Base-by-base conservation (phyloP, 805 yeast species). In the Suhomyces sp. region DNA sequence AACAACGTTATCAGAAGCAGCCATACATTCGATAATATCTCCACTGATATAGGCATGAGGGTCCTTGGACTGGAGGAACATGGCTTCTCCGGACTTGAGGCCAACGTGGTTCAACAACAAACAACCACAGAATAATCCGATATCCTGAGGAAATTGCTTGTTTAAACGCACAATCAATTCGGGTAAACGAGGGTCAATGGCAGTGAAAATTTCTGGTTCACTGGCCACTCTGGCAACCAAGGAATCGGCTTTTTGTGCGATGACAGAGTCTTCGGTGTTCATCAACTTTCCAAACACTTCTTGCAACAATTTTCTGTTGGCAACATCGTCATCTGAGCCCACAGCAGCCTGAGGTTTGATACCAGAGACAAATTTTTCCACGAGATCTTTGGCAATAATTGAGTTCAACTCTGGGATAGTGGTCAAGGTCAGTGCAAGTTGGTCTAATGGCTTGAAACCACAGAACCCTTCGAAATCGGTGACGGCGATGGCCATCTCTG, bases 21-120 rank as follows among this genome's bases (percentile, higher is more conserved):
- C 98, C 99, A 93, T 93, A 71, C 98, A 93, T 70, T 93, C 99
- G 55, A 93, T 90, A 49, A 93, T 93, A 62, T 93, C 98, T 47
- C 99, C 99, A 36, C 83, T 75, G 43, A 93, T 91, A 65, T 93
- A 93, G 21, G 98, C 98, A 63, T 93, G 99, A 17, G 98, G 98
- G 63, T 90, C 97, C 65, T 88, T 87, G 28, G 98, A 98, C 56
- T 87, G 88, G 59, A 93, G 73, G 57, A 90, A 93, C 81, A 93
- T 88, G 38, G 97, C 98, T 68, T 93, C 95, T 43, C 99, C 99
- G 9, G 87, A 76, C 24, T 77, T 65, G 52, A 93, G 74, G 41
- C 66, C 67, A 52, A 90, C 90, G 58, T 90, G 96, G 72, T 93
- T 93, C 55, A 93, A 77, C 70, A 93, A 65, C 51, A 93, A 71